Evolutionary conservation across 2,329 filamentous ascomycete species (phyloP), one percentile per base, ranked within the genome.

Genomic region (Tolypocladium guangdongense): DNA sequence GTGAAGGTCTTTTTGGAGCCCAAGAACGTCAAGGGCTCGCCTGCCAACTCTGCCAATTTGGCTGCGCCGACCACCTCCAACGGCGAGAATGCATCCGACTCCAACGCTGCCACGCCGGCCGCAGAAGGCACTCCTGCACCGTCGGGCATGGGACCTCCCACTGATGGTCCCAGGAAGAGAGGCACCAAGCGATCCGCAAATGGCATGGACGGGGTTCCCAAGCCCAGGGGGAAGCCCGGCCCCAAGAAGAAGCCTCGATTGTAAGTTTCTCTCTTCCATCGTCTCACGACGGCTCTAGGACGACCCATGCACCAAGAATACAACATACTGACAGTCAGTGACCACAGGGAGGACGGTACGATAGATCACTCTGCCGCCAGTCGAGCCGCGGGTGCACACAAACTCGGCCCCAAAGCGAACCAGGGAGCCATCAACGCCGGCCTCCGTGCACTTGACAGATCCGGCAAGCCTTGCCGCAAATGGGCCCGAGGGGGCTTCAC

Each of bases 391-490:
- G 77, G 78, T 52, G 75, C 78, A 50, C 88, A 92, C 71, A 95
- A 95, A 69, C 85, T 97, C 30, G 92, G 92, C 4, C 93, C 93
- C 60, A 97, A 96, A 71, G 92, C 92, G 51, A 97, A 96, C 68
- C 88, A 92, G 64, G 93, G 93, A 58, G 92, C 92, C 55, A 99
- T 99, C 78, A 99, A 99, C 67, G 93, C 93, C 52, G 89, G 90
- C 51, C 84, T 99, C 50, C 89, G 93, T 53, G 92, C 93, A 14
- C 87, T 99, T 59, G 93, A 99, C 70, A 86, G 92, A 56, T 87
- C 87, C 8, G 92, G 92, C 60, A 88, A 92, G 64, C 91, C 93
- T 11, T 96, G 91, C 70, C 88, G 92, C 59, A 91, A 85, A 68
- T 99, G 93, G 93, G 78, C 83, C 66, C 88, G 85, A 69, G 90